Conservation (phyloP, 257 asterid genomes). For the Capsicum chinense region DNA sequence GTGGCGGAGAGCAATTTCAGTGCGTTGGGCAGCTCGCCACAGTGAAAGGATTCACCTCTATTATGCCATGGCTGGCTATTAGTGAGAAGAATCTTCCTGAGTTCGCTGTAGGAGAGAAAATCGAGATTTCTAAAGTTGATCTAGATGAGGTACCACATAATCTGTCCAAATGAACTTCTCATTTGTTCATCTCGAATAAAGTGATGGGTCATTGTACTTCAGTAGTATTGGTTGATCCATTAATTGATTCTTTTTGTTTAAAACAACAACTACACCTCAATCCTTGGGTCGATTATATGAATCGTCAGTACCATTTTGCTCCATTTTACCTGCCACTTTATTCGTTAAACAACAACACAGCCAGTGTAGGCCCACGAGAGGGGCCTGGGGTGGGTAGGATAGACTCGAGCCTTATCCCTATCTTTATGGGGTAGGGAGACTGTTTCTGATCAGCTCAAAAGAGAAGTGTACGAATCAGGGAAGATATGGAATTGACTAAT, state of each 20-base stretch:
- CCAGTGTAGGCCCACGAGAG: too few relatives aligned
- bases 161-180: not conserved
- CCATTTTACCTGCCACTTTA: not conserved
- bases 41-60: slow-evolving; percentile 76
- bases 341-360: not conserved
- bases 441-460: too few relatives aligned
- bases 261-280: not conserved
- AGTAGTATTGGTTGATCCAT: slow-evolving; percentile 13
- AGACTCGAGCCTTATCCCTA: too few relatives aligned
- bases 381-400: too few relatives aligned
- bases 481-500: not conserved
- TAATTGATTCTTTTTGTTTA: not conserved
- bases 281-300: not conserved
- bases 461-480: too few relatives aligned
- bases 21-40: slow-evolving; percentile 71
- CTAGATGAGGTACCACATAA: slow-evolving; percentile 63
- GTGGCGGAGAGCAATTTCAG: slow-evolving; percentile 76
- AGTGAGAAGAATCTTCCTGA: slow-evolving; percentile 74
- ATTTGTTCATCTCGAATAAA: slow-evolving; percentile 12
- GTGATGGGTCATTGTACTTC: slow-evolving; percentile 15
- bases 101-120: slow-evolving; percentile 66
- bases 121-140: slow-evolving; percentile 62
- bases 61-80: slow-evolving; percentile 94
- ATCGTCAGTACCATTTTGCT: not conserved
- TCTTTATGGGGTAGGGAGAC: too few relatives aligned